phyloP scores from a whole-genome alignment of 2,329 filamentous ascomycete genomes.

The Escovopsis sp. region DNA sequence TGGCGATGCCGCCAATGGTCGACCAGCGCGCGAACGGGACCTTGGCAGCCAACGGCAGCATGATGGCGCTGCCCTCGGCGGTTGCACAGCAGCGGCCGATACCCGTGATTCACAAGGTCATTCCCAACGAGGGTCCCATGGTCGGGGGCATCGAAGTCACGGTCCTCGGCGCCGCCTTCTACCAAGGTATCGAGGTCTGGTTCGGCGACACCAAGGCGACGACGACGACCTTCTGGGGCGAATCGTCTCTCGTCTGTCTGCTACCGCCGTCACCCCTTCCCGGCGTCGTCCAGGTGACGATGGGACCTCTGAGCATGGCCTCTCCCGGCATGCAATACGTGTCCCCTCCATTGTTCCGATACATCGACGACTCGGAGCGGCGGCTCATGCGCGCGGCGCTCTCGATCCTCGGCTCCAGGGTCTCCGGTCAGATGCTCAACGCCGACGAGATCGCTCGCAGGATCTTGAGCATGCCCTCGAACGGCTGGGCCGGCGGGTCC shows the following conservation, averaged over 20 bases:
- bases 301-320: constrained; percentile 37
- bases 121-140: constrained; percentile 68
- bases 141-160: constrained; percentile 79
- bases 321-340: constrained; percentile 21
- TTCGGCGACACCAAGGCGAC: constrained; percentile 55
- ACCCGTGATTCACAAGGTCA: constrained; percentile 63
- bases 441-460: constrained; percentile 45
- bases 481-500: constrained; percentile 30
- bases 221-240: constrained; percentile 67
- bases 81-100: constrained; percentile 30
- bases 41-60: constrained; percentile 28
- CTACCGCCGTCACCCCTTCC: constrained; percentile 54
- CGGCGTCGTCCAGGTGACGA: constrained; percentile 55
- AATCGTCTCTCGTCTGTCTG: constrained; percentile 64
- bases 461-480: constrained; percentile 36
- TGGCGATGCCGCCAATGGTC: too few species aligned
- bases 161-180: constrained; percentile 66
- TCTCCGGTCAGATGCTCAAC: constrained; percentile 47
- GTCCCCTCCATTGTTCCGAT: constrained; percentile 47
- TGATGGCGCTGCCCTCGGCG: constrained; percentile 35
- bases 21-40: too few species aligned
- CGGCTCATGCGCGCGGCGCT: constrained; percentile 53
- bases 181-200: constrained; percentile 62
- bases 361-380: constrained; percentile 55
- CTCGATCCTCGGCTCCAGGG: constrained; percentile 47